phyloP scores from a whole-genome alignment of 352 stramenopile species.

The Pythium volutum region DNA sequence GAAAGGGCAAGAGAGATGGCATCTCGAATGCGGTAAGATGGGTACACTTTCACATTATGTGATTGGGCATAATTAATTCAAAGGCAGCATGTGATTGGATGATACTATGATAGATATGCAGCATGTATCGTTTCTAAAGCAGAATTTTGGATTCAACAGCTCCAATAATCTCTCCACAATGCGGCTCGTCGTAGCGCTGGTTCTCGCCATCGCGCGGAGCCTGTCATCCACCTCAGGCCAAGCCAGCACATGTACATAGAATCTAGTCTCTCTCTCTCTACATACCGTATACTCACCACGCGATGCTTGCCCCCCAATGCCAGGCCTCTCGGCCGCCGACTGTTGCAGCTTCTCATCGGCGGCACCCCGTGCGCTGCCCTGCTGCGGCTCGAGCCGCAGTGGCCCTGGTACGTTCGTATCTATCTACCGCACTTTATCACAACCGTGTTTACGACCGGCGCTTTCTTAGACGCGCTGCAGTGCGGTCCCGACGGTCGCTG shows the following conservation, averaged over 20 bases:
- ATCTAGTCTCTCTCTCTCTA: neutral
- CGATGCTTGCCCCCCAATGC: no score
- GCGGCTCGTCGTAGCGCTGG: neutral
- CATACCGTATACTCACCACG: neutral
- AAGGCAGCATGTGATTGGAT: neutral
- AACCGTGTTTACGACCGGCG: no score
- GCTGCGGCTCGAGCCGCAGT: slow-evolving; percentile 25
- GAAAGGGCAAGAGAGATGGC: no score
- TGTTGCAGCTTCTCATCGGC: slow-evolving; percentile 34
- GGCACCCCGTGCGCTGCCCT: slow-evolving; percentile 15
- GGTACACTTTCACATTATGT: neutral
- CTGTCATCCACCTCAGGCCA: neutral
- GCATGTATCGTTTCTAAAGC: no score
- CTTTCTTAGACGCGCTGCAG: slow-evolving; percentile 25
- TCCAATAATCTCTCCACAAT: neutral
- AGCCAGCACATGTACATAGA: slow-evolving; percentile 9
- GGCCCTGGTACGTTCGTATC: slow-evolving; percentile 22
- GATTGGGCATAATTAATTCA: neutral
- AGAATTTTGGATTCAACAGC: neutral
- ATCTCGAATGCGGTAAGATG: neutral
- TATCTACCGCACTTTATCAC: no score
- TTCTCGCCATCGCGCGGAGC: neutral
- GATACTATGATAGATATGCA: no score
- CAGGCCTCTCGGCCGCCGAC: slow-evolving; percentile 31
- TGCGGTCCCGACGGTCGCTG: slow-evolving; percentile 28